A percentile compares a stretch with the other conserved stretches of the same genome.
Conservation (phyloP, 371 early-diverging fungal species). For the Mortierella sp. region DNA sequence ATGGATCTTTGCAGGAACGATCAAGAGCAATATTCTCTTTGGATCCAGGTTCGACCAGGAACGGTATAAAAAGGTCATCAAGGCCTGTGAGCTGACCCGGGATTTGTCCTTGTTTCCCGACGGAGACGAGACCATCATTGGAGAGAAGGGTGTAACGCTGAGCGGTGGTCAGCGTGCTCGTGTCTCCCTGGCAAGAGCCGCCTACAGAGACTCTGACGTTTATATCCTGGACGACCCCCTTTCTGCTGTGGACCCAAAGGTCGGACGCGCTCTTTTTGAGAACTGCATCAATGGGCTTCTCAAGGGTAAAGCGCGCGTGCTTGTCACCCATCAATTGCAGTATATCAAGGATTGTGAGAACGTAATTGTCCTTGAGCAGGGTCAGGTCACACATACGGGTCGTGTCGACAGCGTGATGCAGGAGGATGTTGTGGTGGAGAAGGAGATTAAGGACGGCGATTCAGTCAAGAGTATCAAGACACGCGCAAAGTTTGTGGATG, state of each 20-base stretch:
- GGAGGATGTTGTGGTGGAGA: slow-evolving; percentile 26
- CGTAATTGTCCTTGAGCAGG: slow-evolving; percentile 60
- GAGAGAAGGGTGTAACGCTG: slow-evolving; percentile 69
- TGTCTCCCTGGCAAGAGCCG: slow-evolving; percentile 68
- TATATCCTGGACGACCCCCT: slow-evolving; percentile 77
- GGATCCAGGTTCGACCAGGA: slow-evolving; percentile 57
- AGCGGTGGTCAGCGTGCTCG: slow-evolving; percentile 75
- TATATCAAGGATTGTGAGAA: slow-evolving; percentile 65
- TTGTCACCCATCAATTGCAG: slow-evolving; percentile 62
- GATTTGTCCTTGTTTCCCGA: slow-evolving; percentile 71
- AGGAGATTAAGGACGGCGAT: slow-evolving; percentile 12
- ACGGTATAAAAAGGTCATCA: slow-evolving; percentile 58
- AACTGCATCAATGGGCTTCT: slow-evolving; percentile 68
- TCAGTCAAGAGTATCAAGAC: slow-evolving; percentile 33
- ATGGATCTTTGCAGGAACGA: slow-evolving; percentile 68
- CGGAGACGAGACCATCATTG: slow-evolving; percentile 70
- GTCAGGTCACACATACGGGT: slow-evolving; percentile 47
- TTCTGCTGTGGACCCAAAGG: slow-evolving; percentile 75
- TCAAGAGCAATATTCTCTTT: slow-evolving; percentile 72
- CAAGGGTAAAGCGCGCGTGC: slow-evolving; percentile 57
- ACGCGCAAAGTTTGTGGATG: slow-evolving; percentile 43
- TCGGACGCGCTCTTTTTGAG: slow-evolving; percentile 58
- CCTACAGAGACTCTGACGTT: slow-evolving; percentile 66
- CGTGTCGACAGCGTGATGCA: slow-evolving; percentile 40
- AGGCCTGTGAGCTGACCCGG: slow-evolving; percentile 59